These are phyloP conservation scores for Dioszegia hungarica DNA, from an alignment of 768 basidiomycete species.

Conservation along the genomic window DNA sequence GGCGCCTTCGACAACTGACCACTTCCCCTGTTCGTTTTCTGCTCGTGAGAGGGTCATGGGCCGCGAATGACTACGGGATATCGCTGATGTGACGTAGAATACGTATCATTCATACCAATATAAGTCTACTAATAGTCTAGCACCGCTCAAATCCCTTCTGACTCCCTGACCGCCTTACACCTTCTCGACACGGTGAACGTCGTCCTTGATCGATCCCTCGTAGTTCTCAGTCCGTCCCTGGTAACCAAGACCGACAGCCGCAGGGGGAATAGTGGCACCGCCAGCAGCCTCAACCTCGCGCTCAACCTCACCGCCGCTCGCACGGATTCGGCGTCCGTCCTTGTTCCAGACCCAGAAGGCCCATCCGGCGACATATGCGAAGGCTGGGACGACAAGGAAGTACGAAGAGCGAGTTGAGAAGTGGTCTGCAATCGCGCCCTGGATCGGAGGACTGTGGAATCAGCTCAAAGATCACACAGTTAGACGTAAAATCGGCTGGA, in stretches of 20 bases:
- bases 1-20: too few relatives aligned
- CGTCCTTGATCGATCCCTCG: slow-evolving; percentile 22
- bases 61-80: too few relatives aligned
- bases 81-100: too few relatives aligned
- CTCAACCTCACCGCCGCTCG: slow-evolving; percentile 17
- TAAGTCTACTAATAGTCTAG: too few relatives aligned
- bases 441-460: slow-evolving; percentile 36
- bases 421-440: slow-evolving; percentile 47
- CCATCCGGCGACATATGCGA: slow-evolving; percentile 38
- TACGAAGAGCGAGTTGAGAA: slow-evolving; percentile 36
- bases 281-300: slow-evolving; percentile 17
- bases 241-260: slow-evolving; percentile 20
- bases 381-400: slow-evolving; percentile 39
- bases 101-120: too few relatives aligned
- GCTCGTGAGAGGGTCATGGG: too few relatives aligned
- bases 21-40: too few relatives aligned
- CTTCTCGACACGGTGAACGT: slow-evolving; percentile 23
- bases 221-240: slow-evolving; percentile 8
- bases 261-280: slow-evolving; percentile 20
- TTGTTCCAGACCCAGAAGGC: slow-evolving; percentile 43
- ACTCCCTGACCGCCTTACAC: slow-evolving; percentile 1
- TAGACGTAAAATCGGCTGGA: too few relatives aligned
- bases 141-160: too few relatives aligned
- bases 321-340: slow-evolving; percentile 27
- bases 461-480: neutral